Percentiles rank a stretch among this genome's conserved stretches.
Conservation (phyloP, 768 basidiomycete genomes). For the Boletus insuetus region DNA sequence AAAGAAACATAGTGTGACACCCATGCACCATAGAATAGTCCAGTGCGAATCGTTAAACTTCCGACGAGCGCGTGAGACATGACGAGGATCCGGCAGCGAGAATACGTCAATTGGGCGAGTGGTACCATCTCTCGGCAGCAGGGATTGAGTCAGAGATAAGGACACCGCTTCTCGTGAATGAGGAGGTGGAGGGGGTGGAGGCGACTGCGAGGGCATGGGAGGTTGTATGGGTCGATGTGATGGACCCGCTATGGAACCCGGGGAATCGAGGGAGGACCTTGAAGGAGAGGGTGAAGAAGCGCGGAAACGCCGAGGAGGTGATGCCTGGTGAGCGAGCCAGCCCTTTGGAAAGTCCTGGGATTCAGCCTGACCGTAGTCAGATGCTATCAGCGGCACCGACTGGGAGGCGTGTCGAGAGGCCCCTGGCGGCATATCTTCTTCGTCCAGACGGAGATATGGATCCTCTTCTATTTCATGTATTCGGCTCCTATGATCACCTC, state of each 20-base stretch:
- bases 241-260: conserved; percentile 34
- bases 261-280: conserved; percentile 31
- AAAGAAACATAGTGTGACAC: conserved; percentile 58
- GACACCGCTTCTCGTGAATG: conserved; percentile 47
- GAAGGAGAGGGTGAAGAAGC: conserved; percentile 40
- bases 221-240: conserved; percentile 22
- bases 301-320: conserved; percentile 48
- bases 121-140: conserved; percentile 71
- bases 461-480: conserved; percentile 53
- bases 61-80: conserved; percentile 58
- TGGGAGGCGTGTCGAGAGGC: conserved; percentile 35
- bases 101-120: conserved; percentile 67
- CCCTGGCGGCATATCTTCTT: conserved; percentile 51
- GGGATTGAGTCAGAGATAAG: conserved; percentile 75
- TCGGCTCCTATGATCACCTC: conserved; percentile 28
- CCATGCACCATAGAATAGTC: conserved; percentile 64
- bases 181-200: conserved; percentile 40
- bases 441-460: conserved; percentile 75
- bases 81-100: conserved; percentile 72
- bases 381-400: conserved; percentile 38
- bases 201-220: conserved; percentile 39
- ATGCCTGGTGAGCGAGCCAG: conserved; percentile 77
- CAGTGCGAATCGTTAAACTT: conserved; percentile 74
- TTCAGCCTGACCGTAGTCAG: conserved; percentile 32
- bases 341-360: conserved; percentile 46